A percentile compares a stretch with the other conserved stretches of the same genome.
Evolutionary conservation across 2,329 filamentous ascomycete species (phyloP).

Genomic region (Exophiala dermatitidis): DNA sequence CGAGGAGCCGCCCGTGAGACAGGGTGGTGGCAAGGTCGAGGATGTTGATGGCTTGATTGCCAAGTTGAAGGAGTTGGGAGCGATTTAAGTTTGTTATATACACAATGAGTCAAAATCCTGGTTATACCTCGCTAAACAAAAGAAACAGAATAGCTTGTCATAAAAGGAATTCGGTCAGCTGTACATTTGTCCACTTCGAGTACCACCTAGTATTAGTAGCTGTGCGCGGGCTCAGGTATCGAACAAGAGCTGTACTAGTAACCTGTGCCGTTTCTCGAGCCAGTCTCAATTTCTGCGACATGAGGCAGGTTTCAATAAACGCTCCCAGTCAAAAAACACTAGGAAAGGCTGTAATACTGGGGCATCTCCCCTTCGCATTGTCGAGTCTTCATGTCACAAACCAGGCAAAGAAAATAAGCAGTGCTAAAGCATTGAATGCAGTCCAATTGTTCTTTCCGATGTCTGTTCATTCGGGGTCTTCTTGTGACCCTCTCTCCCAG

Average conservation of each 20-base stretch:
- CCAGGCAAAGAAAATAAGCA: not conserved
- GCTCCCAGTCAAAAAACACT: too few relatives aligned
- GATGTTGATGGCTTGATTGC: constrained; percentile 90
- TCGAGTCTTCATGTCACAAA: not conserved
- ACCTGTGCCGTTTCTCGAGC: too few relatives aligned
- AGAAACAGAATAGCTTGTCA: not conserved
- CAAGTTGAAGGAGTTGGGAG: constrained; percentile 94
- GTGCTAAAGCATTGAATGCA: not conserved
- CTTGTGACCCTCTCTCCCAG: not conserved
- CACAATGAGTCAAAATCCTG: not conserved
- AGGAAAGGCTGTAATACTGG: too few relatives aligned
- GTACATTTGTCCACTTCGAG: too few relatives aligned
- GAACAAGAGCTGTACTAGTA: too few relatives aligned
- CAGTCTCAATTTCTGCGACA: too few relatives aligned
- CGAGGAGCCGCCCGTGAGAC: constrained; percentile 72
- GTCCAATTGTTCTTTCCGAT: not conserved
- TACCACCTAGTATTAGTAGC: too few relatives aligned
- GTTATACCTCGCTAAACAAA: not conserved
- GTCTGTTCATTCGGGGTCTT: not conserved
- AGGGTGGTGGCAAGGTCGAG: constrained; percentile 95
- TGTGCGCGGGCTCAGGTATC: too few relatives aligned
- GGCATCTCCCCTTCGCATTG: too few relatives aligned
- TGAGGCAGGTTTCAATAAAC: too few relatives aligned
- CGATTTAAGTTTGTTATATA: constrained; percentile 52
- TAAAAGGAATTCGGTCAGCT: too few relatives aligned